Base-by-base conservation (phyloP, 1,284 basidiomycete species). In the Taiwanofungus camphoratus region DNA sequence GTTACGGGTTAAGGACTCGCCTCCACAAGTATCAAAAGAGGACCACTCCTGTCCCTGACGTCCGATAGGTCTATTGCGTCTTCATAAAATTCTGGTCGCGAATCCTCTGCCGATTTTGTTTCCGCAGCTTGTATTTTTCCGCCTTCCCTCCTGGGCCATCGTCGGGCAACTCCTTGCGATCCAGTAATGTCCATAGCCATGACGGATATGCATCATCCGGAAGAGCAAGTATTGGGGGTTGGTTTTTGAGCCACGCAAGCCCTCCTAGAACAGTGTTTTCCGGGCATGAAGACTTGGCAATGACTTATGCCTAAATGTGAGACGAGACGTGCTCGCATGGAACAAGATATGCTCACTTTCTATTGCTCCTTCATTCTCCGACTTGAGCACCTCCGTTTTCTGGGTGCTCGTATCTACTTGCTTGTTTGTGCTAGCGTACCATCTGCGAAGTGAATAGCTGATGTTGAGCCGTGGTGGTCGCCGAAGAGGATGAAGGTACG, bases 201-300 rank as follows among this genome's bases (percentile, higher is more conserved):
- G 76, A 61, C 1, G 93, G 93, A 63, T 97, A 96, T 55, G 86
- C 79, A 29, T 87, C 80, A 64, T 97, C 93, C 2, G 86, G 70
- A 9, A 77, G 66, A 1, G 93, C 90, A 9, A 92, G 64, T 2
- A 95, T 82, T 27, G 89, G 84, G 0, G 78, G 68, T 58, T 92
- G 85, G 51, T 80, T 84, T 64, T 96, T 96, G 40, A 90, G 71
- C 56, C 91, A 91, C 48, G 85, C 83, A 5, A 92, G 62, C 2
- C 92, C 92, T 7, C 71, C 70, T 27, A 97, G 67, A 2, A 87
- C 65, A 5, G 89, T 90, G 44, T 86, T 82, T 19, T 79, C 64
- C 23, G 72, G 59, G 62, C 85, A 87, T n/a, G 79, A 76, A 5
- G 82, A 86, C 38, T 51, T 41, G 18, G 49, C 35, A 30, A 44